These are phyloP conservation scores for Leishmania tarentolae DNA, from an alignment of 208 protist genomes.

Conservation along the genomic window DNA sequence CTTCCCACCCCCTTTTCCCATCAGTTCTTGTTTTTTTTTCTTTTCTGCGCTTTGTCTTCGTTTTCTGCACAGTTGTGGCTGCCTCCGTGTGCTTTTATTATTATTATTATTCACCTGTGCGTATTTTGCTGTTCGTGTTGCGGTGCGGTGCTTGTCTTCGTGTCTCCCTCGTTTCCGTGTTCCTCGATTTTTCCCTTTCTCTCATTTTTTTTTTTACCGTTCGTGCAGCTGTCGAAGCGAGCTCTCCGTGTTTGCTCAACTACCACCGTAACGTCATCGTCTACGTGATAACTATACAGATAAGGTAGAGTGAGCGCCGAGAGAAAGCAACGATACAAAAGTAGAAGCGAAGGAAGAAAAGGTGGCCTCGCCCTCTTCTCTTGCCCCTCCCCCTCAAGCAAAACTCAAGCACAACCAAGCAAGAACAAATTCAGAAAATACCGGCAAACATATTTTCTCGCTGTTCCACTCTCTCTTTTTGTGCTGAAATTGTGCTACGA, in stretches of 20 bases:
- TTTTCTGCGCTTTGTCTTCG: not conserved
- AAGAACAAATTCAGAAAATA: not conserved
- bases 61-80: no score
- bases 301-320: not conserved
- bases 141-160: not conserved
- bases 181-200: not conserved
- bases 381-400: not conserved
- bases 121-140: constrained; percentile 9
- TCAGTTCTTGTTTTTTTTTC: not conserved
- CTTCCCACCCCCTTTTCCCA: not conserved
- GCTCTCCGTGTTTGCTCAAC: not conserved
- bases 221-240: not conserved
- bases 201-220: not conserved
- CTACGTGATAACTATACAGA: not conserved
- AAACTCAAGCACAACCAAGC: not conserved
- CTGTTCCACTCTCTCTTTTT: not conserved
- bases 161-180: not conserved
- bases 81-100: constrained; percentile 1
- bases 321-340: not conserved
- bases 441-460: constrained; percentile 1
- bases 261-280: not conserved
- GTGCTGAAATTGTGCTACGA: not conserved
- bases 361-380: not conserved
- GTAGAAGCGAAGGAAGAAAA: not conserved
- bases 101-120: constrained; percentile 5